Base-by-base conservation (phyloP, 345 rosid species). In the Arabis alpina region DNA sequence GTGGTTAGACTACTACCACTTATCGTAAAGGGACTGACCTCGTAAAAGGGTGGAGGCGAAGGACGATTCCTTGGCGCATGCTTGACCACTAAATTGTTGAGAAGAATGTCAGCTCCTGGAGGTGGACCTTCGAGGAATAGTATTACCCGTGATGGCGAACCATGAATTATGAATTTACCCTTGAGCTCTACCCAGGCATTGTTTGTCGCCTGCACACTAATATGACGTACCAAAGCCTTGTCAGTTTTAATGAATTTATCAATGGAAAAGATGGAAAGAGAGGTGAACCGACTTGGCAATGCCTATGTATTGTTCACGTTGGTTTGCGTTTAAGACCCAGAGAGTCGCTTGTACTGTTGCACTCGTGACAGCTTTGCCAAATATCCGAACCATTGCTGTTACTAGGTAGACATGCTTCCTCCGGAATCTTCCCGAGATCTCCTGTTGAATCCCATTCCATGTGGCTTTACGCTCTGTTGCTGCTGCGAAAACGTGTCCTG, bases 361-460 rank as follows among this genome's bases (percentile, higher is more conserved):
- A 73, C 74, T 75, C 13, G 87, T 75, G 25, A 81, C 76, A 71
- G 70, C 81, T 64, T 73, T 84, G 62, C 97, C 88, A 47, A 67
- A 93, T 71, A 93, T 80, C 51, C 93, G 79, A 62, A 88, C 93
- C 1, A 87, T 74, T 6, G 98, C 86, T 55, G 82, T 77, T 16
- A 85, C 87, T 51, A 82, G 83, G 43, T 88, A 92, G 28, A 85
- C 90, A 57, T 86, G 85, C 64, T 87, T 84, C 64, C 93, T 79
- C 59, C 82, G 83, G 23, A 81, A 83, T 73, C 82, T 85, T 64
- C 82, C 89, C 0, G 88, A 88, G 75, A 93, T 87, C 70, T 90
- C 97, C 78, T 93, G 96, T 77, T 93, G 86, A 73, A 93, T 88
- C 39, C 97, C 98, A 14, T 93, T 90, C 97, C 96, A 93, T 74